Percentiles rank a stretch among this genome's conserved stretches.
Conservation (phyloP, 2,329 filamentous ascomycete species). For the Achaetomium macrosporum region DNA sequence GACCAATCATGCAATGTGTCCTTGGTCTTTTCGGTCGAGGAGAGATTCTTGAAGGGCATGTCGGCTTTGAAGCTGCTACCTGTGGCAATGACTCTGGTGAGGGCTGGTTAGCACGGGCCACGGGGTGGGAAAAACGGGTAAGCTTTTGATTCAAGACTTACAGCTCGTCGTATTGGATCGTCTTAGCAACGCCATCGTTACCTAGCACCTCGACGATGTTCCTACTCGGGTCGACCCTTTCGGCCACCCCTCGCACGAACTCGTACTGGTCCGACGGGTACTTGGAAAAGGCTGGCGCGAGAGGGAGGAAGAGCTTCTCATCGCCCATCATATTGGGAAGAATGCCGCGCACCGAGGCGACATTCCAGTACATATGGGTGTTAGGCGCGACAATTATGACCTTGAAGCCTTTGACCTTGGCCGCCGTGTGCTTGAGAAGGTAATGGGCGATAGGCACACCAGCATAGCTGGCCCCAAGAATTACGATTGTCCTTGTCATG, state of each 20-base stretch:
- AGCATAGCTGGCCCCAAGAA: slow-evolving; percentile 44
- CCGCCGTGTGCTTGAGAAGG: slow-evolving; percentile 40
- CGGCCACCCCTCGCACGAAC: slow-evolving; percentile 45
- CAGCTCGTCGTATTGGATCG: slow-evolving; percentile 43
- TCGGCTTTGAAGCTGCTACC: slow-evolving; percentile 39
- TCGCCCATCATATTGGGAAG: slow-evolving; percentile 33
- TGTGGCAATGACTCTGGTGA: slow-evolving; percentile 43
- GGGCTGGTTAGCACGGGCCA: neutral
- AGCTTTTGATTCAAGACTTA: slow-evolving; percentile 24
- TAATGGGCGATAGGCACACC: slow-evolving; percentile 46
- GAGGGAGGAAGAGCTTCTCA: slow-evolving; percentile 39
- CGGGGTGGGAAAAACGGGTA: neutral
- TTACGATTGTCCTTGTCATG: slow-evolving; percentile 35
- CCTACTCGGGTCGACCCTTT: slow-evolving; percentile 35
- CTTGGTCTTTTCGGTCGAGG: slow-evolving; percentile 38
- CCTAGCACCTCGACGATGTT: slow-evolving; percentile 40
- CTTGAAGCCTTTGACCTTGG: slow-evolving; percentile 33
- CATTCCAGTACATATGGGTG: slow-evolving; percentile 24
- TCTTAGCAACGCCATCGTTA: slow-evolving; percentile 30
- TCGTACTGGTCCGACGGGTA: slow-evolving; percentile 46
- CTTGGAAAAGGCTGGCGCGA: slow-evolving; percentile 42
- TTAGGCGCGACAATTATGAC: slow-evolving; percentile 27
- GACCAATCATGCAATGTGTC: slow-evolving; percentile 34
- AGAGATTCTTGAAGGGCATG: slow-evolving; percentile 46
- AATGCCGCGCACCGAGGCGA: slow-evolving; percentile 25